Percentiles rank a stretch among this genome's conserved stretches.
Conservation (phyloP, 768 basidiomycete genomes). For the Serendipita sp. region DNA sequence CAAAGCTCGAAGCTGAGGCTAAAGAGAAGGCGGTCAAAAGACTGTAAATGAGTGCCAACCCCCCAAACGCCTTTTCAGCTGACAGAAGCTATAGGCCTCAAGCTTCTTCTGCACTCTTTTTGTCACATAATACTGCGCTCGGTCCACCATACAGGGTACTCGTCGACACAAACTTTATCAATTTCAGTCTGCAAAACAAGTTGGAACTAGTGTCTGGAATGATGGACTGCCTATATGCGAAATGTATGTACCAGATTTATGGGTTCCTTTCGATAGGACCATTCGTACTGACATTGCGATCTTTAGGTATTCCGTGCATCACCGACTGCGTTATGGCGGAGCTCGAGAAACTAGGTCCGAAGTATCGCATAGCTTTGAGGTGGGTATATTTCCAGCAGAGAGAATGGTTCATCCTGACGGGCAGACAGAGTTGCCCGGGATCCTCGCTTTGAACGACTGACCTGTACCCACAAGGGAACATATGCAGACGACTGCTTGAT, state of each 20-base stretch:
- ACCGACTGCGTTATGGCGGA: slow-evolving; percentile 99
- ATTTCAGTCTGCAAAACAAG: slow-evolving; percentile 95
- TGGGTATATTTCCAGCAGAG: slow-evolving; percentile 22
- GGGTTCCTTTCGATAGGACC: neutral
- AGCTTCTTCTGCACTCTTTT: slow-evolving; percentile 80
- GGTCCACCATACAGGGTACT: slow-evolving; percentile 94
- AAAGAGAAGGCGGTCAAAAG: slow-evolving; percentile 62
- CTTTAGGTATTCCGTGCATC: slow-evolving; percentile 87
- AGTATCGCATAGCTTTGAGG: slow-evolving; percentile 89
- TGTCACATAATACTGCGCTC: slow-evolving; percentile 87
- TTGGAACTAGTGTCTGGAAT: slow-evolving; percentile 90
- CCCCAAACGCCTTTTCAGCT: neutral
- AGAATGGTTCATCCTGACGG: neutral
- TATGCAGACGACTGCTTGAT: slow-evolving; percentile 99
- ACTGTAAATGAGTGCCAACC: slow-evolving; percentile 37
- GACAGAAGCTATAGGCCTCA: slow-evolving; percentile 39
- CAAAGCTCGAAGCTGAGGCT: slow-evolving; percentile 65
- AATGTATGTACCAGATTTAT: slow-evolving; percentile 41
- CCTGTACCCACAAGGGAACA: slow-evolving; percentile 86
- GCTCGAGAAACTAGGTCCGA: slow-evolving; percentile 90
- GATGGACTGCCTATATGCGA: slow-evolving; percentile 98
- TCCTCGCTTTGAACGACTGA: slow-evolving; percentile 86
- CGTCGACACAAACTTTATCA: slow-evolving; percentile 99
- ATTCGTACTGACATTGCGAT: neutral
- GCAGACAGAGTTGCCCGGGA: slow-evolving; percentile 75